phyloP scores from a whole-genome alignment of 768 basidiomycete species.

The Naganishia vishniacii region DNA sequence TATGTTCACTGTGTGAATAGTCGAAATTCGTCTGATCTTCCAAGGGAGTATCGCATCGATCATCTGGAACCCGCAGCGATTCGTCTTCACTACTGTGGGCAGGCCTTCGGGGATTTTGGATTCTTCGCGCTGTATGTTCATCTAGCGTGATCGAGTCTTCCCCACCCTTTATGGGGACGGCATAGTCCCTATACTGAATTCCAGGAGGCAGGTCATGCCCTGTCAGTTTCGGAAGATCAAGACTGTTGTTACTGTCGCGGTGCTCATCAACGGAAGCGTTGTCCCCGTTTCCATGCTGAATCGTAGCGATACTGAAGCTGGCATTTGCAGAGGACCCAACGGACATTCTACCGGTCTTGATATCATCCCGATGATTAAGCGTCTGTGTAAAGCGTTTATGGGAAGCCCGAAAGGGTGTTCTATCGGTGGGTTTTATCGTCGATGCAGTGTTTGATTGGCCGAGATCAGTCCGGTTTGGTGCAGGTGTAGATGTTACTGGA shows the following conservation, averaged over 20 bases:
- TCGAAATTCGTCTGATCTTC: constrained; percentile 12
- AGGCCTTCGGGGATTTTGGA: background rate
- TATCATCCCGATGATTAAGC: background rate
- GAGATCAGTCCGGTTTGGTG: background rate
- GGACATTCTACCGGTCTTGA: constrained; percentile 3
- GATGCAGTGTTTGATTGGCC: background rate
- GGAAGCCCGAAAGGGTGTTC: background rate
- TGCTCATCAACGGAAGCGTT: background rate
- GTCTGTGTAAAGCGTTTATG: constrained; percentile 1
- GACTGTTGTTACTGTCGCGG: constrained; percentile 1
- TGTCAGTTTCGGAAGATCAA: constrained; percentile 12
- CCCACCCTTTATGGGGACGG: constrained; percentile 10
- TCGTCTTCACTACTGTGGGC: background rate
- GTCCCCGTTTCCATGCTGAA: background rate
- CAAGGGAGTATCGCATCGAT: constrained; percentile 4
- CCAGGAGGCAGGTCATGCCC: background rate
- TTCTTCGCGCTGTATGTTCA: constrained; percentile 7
- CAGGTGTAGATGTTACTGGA: constrained; percentile 1
- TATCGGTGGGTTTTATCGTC: background rate
- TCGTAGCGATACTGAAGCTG: constrained; percentile 10
- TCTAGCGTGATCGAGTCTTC: background rate
- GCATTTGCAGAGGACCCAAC: constrained; percentile 5
- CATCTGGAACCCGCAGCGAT: background rate
- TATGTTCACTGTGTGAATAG: constrained; percentile 2
- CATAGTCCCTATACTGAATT: constrained; percentile 7